A percentile compares a stretch with the other conserved stretches of the same genome.
phyloP scores from a whole-genome alignment of 306 rosid species.

The Cucurbita ficifolia region DNA sequence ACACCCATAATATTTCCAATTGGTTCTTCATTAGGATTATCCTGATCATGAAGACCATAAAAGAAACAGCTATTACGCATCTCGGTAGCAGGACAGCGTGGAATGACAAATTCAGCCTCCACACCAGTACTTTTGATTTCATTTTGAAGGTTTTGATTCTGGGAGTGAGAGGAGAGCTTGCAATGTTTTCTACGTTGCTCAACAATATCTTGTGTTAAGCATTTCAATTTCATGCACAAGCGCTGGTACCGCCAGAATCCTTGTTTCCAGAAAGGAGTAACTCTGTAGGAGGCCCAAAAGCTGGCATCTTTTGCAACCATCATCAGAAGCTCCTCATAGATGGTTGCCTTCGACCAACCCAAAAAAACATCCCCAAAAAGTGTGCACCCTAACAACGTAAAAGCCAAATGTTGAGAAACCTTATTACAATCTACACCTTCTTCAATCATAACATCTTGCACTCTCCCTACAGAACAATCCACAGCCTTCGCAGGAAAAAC shows the following conservation, averaged over 20 bases:
- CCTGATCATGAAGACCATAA: slow-evolving; percentile 21
- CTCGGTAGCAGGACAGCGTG: slow-evolving; percentile 21
- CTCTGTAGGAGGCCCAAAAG: slow-evolving; percentile 60
- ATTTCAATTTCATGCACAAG: slow-evolving; percentile 46
- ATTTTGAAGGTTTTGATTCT: slow-evolving; percentile 11
- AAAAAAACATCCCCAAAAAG: slow-evolving; percentile 67
- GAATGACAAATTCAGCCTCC: slow-evolving; percentile 17
- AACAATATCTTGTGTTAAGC: slow-evolving; percentile 60
- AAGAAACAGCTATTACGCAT: slow-evolving; percentile 19
- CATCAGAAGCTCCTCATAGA: slow-evolving; percentile 71
- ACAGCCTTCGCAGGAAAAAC: slow-evolving; percentile 26
- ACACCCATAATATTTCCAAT: slow-evolving; percentile 54
- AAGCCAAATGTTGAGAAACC: slow-evolving; percentile 74
- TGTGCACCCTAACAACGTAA: slow-evolving; percentile 52
- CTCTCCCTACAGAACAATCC: slow-evolving; percentile 35
- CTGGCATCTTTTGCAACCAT: slow-evolving; percentile 63
- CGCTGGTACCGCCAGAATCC: slow-evolving; percentile 68
- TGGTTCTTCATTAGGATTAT: slow-evolving; percentile 35
- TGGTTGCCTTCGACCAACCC: slow-evolving; percentile 55
- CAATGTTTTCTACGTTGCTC: slow-evolving; percentile 33
- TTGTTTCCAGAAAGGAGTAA: slow-evolving; percentile 58
- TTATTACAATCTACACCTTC: slow-evolving; percentile 33
- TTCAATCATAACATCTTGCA: slow-evolving; percentile 21
- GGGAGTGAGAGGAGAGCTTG: slow-evolving; percentile 25
- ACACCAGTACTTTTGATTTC: slow-evolving; percentile 18